Evolutionary conservation across 164 flowering plant species (phyloP).

Genomic region (Liriodendron chinense): DNA sequence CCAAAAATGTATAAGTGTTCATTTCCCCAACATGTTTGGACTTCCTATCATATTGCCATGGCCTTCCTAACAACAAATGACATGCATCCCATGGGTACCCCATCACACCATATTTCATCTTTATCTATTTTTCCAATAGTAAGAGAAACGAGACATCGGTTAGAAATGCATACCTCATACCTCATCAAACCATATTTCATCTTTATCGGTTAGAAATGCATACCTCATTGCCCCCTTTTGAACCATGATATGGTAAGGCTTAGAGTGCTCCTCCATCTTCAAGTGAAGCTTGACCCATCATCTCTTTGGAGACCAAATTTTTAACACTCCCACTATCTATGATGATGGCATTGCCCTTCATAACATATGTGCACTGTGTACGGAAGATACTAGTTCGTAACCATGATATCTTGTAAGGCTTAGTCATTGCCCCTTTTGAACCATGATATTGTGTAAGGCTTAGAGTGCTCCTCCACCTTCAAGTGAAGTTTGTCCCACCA

Average conservation of each 20-base stretch:
- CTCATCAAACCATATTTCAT: background rate
- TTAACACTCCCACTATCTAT: too few relatives aligned
- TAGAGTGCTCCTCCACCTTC: too few relatives aligned
- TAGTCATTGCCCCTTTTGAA: too few relatives aligned
- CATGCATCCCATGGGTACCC: background rate
- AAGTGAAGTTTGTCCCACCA: too few relatives aligned
- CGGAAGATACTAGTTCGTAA: too few relatives aligned
- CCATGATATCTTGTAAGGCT: too few relatives aligned
- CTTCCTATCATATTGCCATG: background rate
- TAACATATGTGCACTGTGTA: too few relatives aligned
- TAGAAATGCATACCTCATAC: background rate
- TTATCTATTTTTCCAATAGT: background rate
- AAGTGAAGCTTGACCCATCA: background rate
- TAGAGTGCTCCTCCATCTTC: background rate
- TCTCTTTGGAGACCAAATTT: too few relatives aligned
- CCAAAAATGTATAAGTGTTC: too few relatives aligned
- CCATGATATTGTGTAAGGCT: too few relatives aligned
- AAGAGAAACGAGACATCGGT: background rate
- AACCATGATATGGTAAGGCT: background rate
- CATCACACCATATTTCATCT: background rate
- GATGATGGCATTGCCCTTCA: too few relatives aligned
- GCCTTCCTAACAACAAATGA: background rate
- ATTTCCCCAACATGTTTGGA: too few relatives aligned
- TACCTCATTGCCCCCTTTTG: background rate
- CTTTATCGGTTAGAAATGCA: background rate